Evolutionary conservation across 1,284 basidiomycete species (phyloP), one percentile per base, ranked within the genome.

Genomic region (Trichosporon coremiiforme): DNA sequence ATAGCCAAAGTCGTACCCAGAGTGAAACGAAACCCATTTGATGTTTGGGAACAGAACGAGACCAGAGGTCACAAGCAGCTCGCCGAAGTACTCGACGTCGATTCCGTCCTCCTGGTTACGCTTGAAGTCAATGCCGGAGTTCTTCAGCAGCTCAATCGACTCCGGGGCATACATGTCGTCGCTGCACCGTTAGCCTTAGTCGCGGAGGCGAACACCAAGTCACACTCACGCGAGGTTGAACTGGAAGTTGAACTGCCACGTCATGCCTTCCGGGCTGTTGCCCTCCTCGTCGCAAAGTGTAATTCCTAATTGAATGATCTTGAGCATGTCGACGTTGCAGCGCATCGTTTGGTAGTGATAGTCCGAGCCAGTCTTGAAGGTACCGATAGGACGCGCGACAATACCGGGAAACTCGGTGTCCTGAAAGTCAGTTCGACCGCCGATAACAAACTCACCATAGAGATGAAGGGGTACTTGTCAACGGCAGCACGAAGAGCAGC

Each of bases 281-380:
- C 96, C 96, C 36, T 97, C 89, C 82, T 94, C 94, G 81, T 99
- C 95, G 66, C 93, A 91, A 47, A 99, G 86, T 2, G 96, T 98
- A 75, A 99, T 88, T 8, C 96, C 96, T 70, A 99, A 89, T 85
- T 99, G 96, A 69, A 99, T 98, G 84, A 98, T 94, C 85, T 94
- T 95, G 77, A 99, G 88, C 68, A 99, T 87, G 87, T 99, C 96
- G 78, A 99, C 97, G 83, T 99, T 99, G 85, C 93, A 95, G 74
- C 96, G 90, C 90, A 99, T 95, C 4, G 97, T 99, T 84, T 99
- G 96, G 84, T 98, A 99, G 85, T 99, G 96, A 80, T 98, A 98
- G 84, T 99, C 96, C 17, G 94, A 94, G 12, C 94, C 94, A 0
- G 95, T 96, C 83, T 94, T 95, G 87, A 98, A 99, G 47, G 90